A percentile compares a stretch with the other conserved stretches of the same genome.
Evolutionary conservation across 345 rosid genomes (phyloP).

Genomic region (Arabis hirsuta): DNA sequence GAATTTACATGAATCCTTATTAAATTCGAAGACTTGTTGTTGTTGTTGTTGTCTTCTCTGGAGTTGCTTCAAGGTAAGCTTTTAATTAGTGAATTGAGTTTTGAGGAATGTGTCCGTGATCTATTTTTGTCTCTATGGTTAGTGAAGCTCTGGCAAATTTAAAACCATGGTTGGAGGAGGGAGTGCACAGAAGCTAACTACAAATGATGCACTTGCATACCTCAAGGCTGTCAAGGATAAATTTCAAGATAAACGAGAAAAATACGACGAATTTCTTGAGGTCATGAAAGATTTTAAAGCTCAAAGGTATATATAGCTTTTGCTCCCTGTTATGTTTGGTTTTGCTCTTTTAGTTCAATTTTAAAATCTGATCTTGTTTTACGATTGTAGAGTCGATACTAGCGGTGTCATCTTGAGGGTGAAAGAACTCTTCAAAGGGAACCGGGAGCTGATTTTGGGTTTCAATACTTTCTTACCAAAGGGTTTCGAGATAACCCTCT

Average conservation of each 20-base stretch:
- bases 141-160: slow-evolving; percentile 69
- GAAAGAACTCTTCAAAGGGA: slow-evolving; percentile 91
- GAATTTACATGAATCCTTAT: slow-evolving; percentile 54
- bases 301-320: slow-evolving; percentile 61
- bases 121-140: slow-evolving; percentile 33
- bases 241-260: slow-evolving; percentile 83
- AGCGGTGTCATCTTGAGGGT: slow-evolving; percentile 91
- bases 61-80: background rate
- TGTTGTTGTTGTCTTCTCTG: slow-evolving; percentile 25
- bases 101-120: slow-evolving; percentile 22
- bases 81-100: slow-evolving; percentile 30
- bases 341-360: slow-evolving; percentile 10
- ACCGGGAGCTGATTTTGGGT: slow-evolving; percentile 82
- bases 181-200: slow-evolving; percentile 73
- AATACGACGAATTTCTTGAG: slow-evolving; percentile 91
- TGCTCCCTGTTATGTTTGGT: background rate
- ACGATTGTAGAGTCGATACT: slow-evolving; percentile 74
- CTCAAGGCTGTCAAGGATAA: slow-evolving; percentile 91
- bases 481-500: slow-evolving; percentile 87
- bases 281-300: slow-evolving; percentile 99
- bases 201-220: slow-evolving; percentile 91
- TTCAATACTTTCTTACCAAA: slow-evolving; percentile 97
- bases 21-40: slow-evolving; percentile 63
- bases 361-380: slow-evolving; percentile 10
- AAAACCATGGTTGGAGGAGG: slow-evolving; percentile 63